Conservation (phyloP, 2,329 filamentous ascomycete species). For the Alternaria hordeiaustralica region DNA sequence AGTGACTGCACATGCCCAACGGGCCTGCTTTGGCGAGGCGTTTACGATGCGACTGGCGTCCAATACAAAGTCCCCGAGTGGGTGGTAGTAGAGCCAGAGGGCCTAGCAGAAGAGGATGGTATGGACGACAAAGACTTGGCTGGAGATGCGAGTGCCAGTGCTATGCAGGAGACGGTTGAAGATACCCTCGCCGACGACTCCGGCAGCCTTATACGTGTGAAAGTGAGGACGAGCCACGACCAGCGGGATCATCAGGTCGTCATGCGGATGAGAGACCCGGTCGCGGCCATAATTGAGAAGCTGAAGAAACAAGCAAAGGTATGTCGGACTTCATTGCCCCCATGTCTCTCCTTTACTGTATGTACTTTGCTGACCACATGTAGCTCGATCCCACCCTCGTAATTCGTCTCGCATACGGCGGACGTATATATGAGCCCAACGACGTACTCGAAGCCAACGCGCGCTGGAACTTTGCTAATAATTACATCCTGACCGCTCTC, state of each 20-base stretch:
- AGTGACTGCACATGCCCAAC: slow-evolving; percentile 63
- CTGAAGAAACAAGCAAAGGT: slow-evolving; percentile 70
- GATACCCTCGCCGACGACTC: slow-evolving; percentile 24
- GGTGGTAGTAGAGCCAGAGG: slow-evolving; percentile 54
- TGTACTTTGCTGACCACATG: slow-evolving; percentile 9
- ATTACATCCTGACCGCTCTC: slow-evolving; percentile 18
- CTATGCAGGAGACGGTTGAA: slow-evolving; percentile 35
- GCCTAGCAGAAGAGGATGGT: slow-evolving; percentile 37
- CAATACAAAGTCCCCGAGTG: slow-evolving; percentile 55
- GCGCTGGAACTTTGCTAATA: slow-evolving; percentile 70
- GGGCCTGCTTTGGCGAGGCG: slow-evolving; percentile 50
- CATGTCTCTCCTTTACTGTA: not conserved
- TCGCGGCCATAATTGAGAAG: slow-evolving; percentile 67
- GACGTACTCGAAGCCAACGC: slow-evolving; percentile 67
- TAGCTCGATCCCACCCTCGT: slow-evolving; percentile 64
- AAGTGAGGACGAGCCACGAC: slow-evolving; percentile 47
- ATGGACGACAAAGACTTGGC: slow-evolving; percentile 27
- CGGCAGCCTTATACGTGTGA: slow-evolving; percentile 40
- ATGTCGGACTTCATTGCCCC: slow-evolving; percentile 38
- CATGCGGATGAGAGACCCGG: slow-evolving; percentile 57
- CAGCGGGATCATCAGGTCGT: slow-evolving; percentile 48
- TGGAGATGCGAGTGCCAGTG: slow-evolving; percentile 1
- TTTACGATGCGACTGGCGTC: slow-evolving; percentile 54
- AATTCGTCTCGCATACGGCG: slow-evolving; percentile 79
- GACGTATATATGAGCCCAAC: slow-evolving; percentile 76